Percentiles rank a stretch among this genome's conserved stretches.
Conservation (phyloP, 2,329 filamentous ascomycete genomes). For the Sporothrix variecibatus region DNA sequence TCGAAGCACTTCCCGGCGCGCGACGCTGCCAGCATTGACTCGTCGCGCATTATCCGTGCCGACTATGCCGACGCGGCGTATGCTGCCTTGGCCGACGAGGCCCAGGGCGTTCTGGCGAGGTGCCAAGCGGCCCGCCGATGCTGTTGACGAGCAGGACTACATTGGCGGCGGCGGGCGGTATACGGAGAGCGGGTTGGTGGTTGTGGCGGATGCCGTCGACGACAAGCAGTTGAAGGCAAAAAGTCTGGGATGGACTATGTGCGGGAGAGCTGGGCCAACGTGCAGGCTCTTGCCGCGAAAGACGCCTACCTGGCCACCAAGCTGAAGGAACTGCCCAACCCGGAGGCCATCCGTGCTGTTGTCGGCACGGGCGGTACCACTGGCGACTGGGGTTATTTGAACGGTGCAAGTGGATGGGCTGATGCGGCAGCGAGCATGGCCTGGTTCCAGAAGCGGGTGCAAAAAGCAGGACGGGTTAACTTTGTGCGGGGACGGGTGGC, state of each 20-base stretch:
- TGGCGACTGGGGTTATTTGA: constrained; percentile 72
- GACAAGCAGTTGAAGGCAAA: constrained; percentile 30
- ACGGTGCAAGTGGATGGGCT: constrained; percentile 76
- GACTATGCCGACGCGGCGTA: constrained; percentile 86
- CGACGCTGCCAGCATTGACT: constrained; percentile 63
- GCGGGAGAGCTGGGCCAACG: constrained; percentile 62
- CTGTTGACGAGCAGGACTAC: constrained; percentile 49
- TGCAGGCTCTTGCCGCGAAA: constrained; percentile 50
- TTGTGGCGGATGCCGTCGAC: constrained; percentile 57
- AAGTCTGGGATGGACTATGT: constrained; percentile 60
- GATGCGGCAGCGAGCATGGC: constrained; percentile 72
- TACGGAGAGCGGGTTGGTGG: constrained; percentile 66
- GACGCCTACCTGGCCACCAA: constrained; percentile 36
- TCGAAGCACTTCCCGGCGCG: constrained; percentile 57
- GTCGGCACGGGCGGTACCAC: constrained; percentile 53
- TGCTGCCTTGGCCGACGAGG: constrained; percentile 68
- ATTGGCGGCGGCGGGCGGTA: constrained; percentile 68
- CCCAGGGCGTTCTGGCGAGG: constrained; percentile 67
- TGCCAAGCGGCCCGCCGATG: not conserved
- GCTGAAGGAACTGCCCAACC: constrained; percentile 47
- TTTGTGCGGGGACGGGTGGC: constrained; percentile 56
- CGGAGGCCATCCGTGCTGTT: constrained; percentile 46
- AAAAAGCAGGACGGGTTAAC: constrained; percentile 55
- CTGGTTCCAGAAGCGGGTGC: constrained; percentile 59
- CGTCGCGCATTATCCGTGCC: constrained; percentile 63